phyloP scores from a whole-genome alignment of 306 rosid genomes.

The Adenanthera pavonina region DNA sequence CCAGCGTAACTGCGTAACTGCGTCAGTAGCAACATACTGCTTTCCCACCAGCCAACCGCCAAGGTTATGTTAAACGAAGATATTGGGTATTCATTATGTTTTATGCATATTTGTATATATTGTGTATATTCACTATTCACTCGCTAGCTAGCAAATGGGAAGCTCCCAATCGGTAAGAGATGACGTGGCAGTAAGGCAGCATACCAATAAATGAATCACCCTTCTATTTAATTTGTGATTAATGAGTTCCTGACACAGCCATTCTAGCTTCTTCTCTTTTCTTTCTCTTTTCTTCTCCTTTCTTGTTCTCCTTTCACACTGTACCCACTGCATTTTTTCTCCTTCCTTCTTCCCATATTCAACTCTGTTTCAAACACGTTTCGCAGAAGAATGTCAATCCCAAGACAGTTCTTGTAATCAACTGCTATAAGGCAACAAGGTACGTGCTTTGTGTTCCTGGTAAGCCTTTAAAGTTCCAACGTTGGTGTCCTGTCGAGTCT shows the following conservation, averaged over 20 bases:
- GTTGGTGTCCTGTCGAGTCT: neutral
- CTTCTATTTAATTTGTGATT: neutral
- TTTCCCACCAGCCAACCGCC: neutral
- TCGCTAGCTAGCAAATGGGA: no score
- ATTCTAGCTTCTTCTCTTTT: neutral
- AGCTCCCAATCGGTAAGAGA: neutral
- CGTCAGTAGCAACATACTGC: neutral
- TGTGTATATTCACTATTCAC: no score
- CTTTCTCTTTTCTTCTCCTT: neutral
- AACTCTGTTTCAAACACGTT: neutral
- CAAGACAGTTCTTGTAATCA: neutral
- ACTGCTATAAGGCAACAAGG: constrained; percentile 16
- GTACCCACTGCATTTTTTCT: neutral
- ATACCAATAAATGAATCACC: neutral
- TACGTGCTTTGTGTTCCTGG: constrained; percentile 1
- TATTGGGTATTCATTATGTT: neutral
- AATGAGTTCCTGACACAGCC: neutral
- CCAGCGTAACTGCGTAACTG: neutral
- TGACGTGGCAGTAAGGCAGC: neutral
- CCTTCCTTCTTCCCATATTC: neutral
- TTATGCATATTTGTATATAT: no score
- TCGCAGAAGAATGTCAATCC: constrained; percentile 7
- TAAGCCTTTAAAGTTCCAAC: neutral
- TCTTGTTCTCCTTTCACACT: no score
- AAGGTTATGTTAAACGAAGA: neutral